Percentiles rank a stretch among this genome's conserved stretches.
phyloP scores from a whole-genome alignment of 495 filamentous ascomycete genomes.

The Xylaria flabelliformis region DNA sequence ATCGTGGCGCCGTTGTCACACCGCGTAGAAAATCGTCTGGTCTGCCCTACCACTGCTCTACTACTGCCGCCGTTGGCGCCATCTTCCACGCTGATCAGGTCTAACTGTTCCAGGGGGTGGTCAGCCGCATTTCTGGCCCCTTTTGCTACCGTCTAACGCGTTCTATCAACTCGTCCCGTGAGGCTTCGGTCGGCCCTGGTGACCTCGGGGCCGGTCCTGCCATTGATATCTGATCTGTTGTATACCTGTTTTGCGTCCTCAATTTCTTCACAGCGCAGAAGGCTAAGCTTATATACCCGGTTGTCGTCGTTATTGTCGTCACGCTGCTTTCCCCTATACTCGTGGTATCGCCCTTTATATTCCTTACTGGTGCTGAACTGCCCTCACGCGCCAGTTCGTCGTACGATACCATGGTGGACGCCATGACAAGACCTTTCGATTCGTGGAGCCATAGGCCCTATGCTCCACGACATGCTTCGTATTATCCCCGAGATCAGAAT shows the following conservation, averaged over 20 bases:
- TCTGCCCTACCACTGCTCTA: not conserved
- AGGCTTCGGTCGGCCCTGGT: slow-evolving; percentile 19
- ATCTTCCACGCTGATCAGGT: not conserved
- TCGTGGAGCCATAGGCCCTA: slow-evolving; percentile 49
- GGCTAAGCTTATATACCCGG: not conserved
- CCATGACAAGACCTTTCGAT: slow-evolving; percentile 55
- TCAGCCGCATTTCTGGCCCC: slow-evolving; percentile 25
- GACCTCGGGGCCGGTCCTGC: slow-evolving; percentile 13
- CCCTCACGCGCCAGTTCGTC: slow-evolving; percentile 48
- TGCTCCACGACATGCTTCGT: slow-evolving; percentile 45
- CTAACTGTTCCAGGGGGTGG: not conserved
- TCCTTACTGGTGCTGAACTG: slow-evolving; percentile 47
- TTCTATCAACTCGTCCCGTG: slow-evolving; percentile 14
- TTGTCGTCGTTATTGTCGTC: slow-evolving; percentile 5
- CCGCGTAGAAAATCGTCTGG: slow-evolving; percentile 9
- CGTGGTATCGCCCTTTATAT: slow-evolving; percentile 26
- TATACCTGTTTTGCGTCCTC: slow-evolving; percentile 11
- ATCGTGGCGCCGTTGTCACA: slow-evolving; percentile 23
- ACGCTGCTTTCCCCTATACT: not conserved
- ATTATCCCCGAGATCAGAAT: slow-evolving; percentile 49
- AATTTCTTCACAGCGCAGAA: not conserved
- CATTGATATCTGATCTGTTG: slow-evolving; percentile 25
- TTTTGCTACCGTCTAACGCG: slow-evolving; percentile 3
- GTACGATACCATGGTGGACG: slow-evolving; percentile 53
- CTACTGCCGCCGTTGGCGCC: slow-evolving; percentile 19